These are phyloP conservation scores for Fusarium burgessii DNA, from an alignment of 2,329 filamentous ascomycete species.

Conservation along the genomic window DNA sequence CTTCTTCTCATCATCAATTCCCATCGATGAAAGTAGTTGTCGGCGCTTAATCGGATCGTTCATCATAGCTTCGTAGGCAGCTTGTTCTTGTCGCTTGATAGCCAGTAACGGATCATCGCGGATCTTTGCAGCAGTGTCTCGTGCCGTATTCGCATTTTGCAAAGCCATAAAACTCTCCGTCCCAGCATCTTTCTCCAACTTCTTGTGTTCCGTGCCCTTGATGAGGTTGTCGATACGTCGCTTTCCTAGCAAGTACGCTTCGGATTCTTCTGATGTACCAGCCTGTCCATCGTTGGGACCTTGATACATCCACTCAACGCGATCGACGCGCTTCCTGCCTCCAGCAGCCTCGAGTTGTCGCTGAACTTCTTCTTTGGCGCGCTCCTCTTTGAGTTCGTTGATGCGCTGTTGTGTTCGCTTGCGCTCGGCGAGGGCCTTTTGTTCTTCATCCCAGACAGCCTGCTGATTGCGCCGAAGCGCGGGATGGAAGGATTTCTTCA, in stretches of 20 bases:
- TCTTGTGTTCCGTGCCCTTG: conserved; percentile 83
- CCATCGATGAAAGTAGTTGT: conserved; percentile 74
- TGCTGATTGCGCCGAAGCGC: conserved; percentile 90
- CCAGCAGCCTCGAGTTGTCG: conserved; percentile 89
- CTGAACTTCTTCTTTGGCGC: conserved; percentile 91
- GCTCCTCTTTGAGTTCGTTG: conserved; percentile 94
- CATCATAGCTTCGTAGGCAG: conserved; percentile 83
- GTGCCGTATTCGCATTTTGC: conserved; percentile 76
- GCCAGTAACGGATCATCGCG: conserved; percentile 91
- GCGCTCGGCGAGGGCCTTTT: conserved; percentile 92
- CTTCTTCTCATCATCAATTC: conserved; percentile 63
- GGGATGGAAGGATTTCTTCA: conserved; percentile 97
- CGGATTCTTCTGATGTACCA: conserved; percentile 88
- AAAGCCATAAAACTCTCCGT: conserved; percentile 70
- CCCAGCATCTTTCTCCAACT: conserved; percentile 79
- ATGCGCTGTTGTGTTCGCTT: conserved; percentile 92
- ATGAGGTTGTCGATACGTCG: conserved; percentile 86
- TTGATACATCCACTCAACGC: conserved; percentile 98
- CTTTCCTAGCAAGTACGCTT: conserved; percentile 93
- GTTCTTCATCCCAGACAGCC: conserved; percentile 90
- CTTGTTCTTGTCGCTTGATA: conserved; percentile 92
- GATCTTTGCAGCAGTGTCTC: conserved; percentile 88
- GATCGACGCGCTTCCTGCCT: conserved; percentile 80
- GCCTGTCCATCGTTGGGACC: conserved; percentile 82
- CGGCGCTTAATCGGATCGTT: conserved; percentile 77